phyloP scores from a whole-genome alignment of 345 rosid species.

The Hirschfeldia incana region DNA sequence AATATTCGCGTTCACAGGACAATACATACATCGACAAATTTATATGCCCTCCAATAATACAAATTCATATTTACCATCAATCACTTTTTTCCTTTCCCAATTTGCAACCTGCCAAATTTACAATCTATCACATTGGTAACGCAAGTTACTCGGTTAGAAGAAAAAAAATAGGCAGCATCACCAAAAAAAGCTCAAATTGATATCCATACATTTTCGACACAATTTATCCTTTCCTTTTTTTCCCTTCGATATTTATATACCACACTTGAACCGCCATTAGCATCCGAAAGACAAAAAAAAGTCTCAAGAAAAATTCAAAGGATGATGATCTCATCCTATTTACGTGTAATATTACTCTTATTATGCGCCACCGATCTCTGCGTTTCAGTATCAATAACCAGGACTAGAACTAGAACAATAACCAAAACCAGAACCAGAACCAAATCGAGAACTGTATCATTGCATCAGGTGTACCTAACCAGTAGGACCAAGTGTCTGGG shows the following conservation, averaged over 20 bases:
- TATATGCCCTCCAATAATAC: constrained; percentile 2
- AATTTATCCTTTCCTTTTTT: not conserved
- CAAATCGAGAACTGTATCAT: not conserved
- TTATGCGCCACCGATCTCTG: constrained; percentile 28
- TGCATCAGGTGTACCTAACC: constrained; percentile 41
- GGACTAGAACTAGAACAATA: constrained; percentile 2
- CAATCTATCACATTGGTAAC: constrained; percentile 9
- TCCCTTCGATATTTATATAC: constrained; percentile 16
- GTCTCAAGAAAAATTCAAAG: constrained; percentile 7
- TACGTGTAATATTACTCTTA: constrained; percentile 38
- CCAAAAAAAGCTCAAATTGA: constrained; percentile 22
- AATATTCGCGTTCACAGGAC: constrained; percentile 18
- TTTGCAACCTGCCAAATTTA: constrained; percentile 4
- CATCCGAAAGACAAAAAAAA: constrained; percentile 39
- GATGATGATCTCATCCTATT: constrained; percentile 52
- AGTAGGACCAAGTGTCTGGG: constrained; percentile 64
- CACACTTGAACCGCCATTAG: constrained; percentile 17
- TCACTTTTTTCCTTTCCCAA: not conserved
- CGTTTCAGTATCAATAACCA: constrained; percentile 23
- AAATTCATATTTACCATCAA: constrained; percentile 10
- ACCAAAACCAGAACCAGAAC: not conserved
- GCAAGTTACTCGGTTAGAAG: constrained; percentile 24
- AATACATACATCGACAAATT: constrained; percentile 7
- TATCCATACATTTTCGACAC: constrained; percentile 25
- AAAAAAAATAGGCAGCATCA: constrained; percentile 4